phyloP scores from a whole-genome alignment of 2,329 filamentous ascomycete species.

The Diaporthe nobilis region DNA sequence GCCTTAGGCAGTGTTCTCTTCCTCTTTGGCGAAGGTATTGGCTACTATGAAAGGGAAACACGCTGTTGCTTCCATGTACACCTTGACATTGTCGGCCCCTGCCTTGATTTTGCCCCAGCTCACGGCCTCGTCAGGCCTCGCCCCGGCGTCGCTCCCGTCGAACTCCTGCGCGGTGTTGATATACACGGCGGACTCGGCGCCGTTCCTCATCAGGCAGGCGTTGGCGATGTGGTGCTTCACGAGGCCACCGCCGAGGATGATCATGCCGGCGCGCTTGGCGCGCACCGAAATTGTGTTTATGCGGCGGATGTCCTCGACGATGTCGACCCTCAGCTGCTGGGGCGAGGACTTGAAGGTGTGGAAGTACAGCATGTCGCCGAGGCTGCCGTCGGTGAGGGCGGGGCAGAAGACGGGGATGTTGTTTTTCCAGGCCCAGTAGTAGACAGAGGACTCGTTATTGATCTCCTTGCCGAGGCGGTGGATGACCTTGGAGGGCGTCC shows the following conservation, averaged over 20 bases:
- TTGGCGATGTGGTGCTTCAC: conserved; percentile 99
- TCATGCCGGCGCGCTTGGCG: conserved; percentile 92
- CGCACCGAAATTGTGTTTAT: conserved; percentile 94
- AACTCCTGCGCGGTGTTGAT: conserved; percentile 99
- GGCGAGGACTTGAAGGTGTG: conserved; percentile 95
- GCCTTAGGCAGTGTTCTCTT: conserved; percentile 40
- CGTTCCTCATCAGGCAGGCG: conserved; percentile 96
- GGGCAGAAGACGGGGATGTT: conserved; percentile 98
- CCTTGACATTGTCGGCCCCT: conserved; percentile 91
- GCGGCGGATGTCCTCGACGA: conserved; percentile 91
- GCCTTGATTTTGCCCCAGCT: conserved; percentile 99
- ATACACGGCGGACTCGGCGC: conserved; percentile 96
- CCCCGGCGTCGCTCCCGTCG: conserved; percentile 96
- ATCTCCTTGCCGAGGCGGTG: conserved; percentile 93
- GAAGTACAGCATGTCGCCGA: conserved; percentile 99
- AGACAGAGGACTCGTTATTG: conserved; percentile 90
- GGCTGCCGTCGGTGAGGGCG: conserved; percentile 91
- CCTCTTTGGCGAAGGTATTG: conserved; percentile 74
- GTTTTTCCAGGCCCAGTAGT: conserved; percentile 98
- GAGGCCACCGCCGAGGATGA: conserved; percentile 94
- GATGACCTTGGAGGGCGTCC: conserved; percentile 96
- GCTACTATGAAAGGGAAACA: conserved; percentile 78
- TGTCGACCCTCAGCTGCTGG: conserved; percentile 85
- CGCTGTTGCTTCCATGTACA: conserved; percentile 76
- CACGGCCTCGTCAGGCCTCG: conserved; percentile 94